phyloP scores from a whole-genome alignment of 768 basidiomycete species.

The Mycena indigotica region DNA sequence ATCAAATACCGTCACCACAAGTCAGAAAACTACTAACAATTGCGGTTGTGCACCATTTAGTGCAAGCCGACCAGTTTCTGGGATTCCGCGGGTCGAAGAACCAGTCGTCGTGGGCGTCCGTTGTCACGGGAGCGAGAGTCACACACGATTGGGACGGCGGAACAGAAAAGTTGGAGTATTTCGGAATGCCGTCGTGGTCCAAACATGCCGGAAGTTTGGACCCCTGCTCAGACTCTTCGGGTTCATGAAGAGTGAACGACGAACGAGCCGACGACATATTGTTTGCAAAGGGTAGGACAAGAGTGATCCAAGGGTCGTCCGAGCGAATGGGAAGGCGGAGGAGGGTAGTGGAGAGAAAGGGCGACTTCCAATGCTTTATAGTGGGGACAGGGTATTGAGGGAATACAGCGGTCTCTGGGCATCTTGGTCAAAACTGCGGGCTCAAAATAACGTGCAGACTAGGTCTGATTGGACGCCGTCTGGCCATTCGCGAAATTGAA shows the following conservation, averaged over 20 bases:
- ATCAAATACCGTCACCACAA: background rate
- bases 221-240: background rate
- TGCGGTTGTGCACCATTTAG: constrained; percentile 13
- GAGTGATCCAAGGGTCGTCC: too few relatives aligned
- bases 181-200: background rate
- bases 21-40: constrained; percentile 4
- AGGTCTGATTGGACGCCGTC: background rate
- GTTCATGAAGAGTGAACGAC: constrained; percentile 1
- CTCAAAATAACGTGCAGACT: background rate
- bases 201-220: background rate
- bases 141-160: background rate
- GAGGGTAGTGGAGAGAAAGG: too few relatives aligned
- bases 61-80: constrained; percentile 11
- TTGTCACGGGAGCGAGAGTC: background rate
- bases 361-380: too few relatives aligned
- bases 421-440: too few relatives aligned
- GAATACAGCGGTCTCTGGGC: too few relatives aligned
- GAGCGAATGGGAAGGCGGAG: too few relatives aligned
- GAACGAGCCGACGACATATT: background rate
- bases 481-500: background rate
- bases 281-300: background rate
- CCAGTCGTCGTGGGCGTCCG: constrained; percentile 10
- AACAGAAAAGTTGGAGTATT: background rate
- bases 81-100: constrained; percentile 14
- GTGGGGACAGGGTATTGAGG: too few relatives aligned